Percentiles rank a stretch among this genome's conserved stretches.
Evolutionary conservation across 345 rosid species (phyloP).

Genomic region (Sonneratia alba): DNA sequence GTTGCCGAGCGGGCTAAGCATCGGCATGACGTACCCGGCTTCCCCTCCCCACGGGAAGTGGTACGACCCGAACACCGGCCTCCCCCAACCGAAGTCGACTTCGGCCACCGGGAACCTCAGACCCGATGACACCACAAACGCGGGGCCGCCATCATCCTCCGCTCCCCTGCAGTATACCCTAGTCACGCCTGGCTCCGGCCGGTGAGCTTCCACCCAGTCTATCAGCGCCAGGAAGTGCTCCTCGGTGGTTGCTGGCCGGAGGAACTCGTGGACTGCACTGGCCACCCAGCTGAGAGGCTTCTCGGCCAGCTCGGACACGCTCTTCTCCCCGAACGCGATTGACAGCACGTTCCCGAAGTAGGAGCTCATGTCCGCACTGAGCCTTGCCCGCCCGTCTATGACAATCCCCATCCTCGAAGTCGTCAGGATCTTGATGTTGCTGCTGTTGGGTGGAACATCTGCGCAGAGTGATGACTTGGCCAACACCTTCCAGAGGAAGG

Average conservation of each 20-base stretch:
- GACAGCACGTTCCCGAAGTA: slow-evolving; percentile 70
- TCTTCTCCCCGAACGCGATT: slow-evolving; percentile 40
- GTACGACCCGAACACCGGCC: slow-evolving; percentile 38
- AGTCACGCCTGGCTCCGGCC: slow-evolving; percentile 41
- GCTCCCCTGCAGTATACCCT: slow-evolving; percentile 33
- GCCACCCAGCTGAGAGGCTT: slow-evolving; percentile 50
- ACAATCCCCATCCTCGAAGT: slow-evolving; percentile 14
- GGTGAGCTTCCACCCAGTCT: slow-evolving; percentile 67
- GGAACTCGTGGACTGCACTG: slow-evolving; percentile 37
- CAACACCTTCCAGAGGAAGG: slow-evolving; percentile 60
- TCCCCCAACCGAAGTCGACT: slow-evolving; percentile 51
- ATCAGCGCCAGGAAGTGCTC: slow-evolving; percentile 66
- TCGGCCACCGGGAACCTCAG: slow-evolving; percentile 38
- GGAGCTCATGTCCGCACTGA: slow-evolving; percentile 15
- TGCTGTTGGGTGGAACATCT: neutral
- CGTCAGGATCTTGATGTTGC: neutral
- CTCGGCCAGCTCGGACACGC: slow-evolving; percentile 23
- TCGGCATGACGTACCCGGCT: slow-evolving; percentile 48
- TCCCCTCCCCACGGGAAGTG: slow-evolving; percentile 45
- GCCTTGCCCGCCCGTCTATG: slow-evolving; percentile 47
- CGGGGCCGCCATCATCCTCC: slow-evolving; percentile 34
- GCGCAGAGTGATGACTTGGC: slow-evolving; percentile 21
- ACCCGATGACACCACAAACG: slow-evolving; percentile 73
- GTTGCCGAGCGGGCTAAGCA: slow-evolving; percentile 34
- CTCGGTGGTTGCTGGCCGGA: slow-evolving; percentile 26